Conservation (phyloP, 345 rosid species). For the Acer yangbiense region DNA sequence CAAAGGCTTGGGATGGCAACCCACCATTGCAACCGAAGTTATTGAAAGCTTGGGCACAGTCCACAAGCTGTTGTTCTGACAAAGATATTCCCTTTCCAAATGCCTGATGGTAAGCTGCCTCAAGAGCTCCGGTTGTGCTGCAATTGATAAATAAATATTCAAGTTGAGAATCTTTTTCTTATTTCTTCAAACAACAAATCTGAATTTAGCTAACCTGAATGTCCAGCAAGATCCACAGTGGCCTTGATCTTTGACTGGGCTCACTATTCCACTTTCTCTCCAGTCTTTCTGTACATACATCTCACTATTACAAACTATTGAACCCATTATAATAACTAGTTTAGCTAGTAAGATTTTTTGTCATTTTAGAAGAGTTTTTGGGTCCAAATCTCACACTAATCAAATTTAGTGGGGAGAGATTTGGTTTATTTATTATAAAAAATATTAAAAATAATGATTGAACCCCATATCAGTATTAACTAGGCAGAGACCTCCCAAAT, state of each 20-base stretch:
- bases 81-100: constrained; percentile 77
- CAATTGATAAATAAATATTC: not conserved
- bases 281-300: constrained; percentile 74
- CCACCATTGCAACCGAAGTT: constrained; percentile 94
- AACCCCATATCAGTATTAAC: too few relatives aligned
- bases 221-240: constrained; percentile 99
- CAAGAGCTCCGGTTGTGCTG: constrained; percentile 98
- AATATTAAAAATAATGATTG: too few relatives aligned
- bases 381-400: not conserved
- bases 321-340: not conserved
- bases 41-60: constrained; percentile 88
- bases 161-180: not conserved
- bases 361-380: not conserved
- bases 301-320: not conserved
- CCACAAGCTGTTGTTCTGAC: constrained; percentile 99
- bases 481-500: not conserved
- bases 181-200: not conserved
- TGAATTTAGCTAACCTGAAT: constrained; percentile 60
- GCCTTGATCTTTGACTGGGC: constrained; percentile 91
- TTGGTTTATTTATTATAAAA: too few relatives aligned
- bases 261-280: constrained; percentile 83
- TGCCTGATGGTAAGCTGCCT: constrained; percentile 97
- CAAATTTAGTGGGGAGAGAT: not conserved
- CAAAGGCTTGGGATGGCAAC: constrained; percentile 97
- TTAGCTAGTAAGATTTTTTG: not conserved